phyloP scores from a whole-genome alignment of 768 basidiomycete genomes.

The Boletus vermiculosoides region DNA sequence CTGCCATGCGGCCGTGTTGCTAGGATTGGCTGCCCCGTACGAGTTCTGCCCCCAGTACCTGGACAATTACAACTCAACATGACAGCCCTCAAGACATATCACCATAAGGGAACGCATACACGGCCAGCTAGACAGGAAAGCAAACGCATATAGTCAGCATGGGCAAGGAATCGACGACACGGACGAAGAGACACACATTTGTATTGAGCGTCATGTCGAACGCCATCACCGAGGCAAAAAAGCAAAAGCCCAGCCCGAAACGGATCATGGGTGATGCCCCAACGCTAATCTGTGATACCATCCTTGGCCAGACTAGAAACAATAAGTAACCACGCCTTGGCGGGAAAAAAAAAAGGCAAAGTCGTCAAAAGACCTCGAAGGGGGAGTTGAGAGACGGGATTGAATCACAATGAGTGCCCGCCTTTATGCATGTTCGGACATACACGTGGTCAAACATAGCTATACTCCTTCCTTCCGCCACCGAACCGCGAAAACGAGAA shows the following conservation, averaged over 20 bases:
- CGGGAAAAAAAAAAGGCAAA: not conserved
- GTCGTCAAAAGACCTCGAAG: not conserved
- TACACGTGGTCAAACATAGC: slow-evolving; percentile 16
- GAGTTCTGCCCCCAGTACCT: slow-evolving; percentile 41
- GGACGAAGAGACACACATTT: slow-evolving; percentile 19
- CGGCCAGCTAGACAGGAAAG: slow-evolving; percentile 21
- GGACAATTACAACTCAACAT: not conserved
- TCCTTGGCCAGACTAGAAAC: not conserved
- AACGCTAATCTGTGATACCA: slow-evolving; percentile 7
- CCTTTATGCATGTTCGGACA: slow-evolving; percentile 13
- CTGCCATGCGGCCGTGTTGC: slow-evolving; percentile 28
- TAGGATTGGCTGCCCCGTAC: slow-evolving; percentile 28
- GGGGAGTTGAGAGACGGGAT: not conserved
- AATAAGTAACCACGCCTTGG: not conserved
- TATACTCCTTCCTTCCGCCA: slow-evolving; percentile 10
- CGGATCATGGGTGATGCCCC: slow-evolving; percentile 6
- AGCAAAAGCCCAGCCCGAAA: slow-evolving; percentile 13
- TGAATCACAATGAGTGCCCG: not conserved
- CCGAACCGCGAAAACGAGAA: slow-evolving; percentile 1
- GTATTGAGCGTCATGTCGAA: slow-evolving; percentile 27
- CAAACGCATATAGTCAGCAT: not conserved
- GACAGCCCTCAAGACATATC: not conserved
- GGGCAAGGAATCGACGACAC: not conserved
- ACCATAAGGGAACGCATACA: slow-evolving; percentile 13
- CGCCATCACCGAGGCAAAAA: slow-evolving; percentile 16